Evolutionary conservation across 2,329 filamentous ascomycete genomes (phyloP).

Genomic region (Xylaria arbuscula): DNA sequence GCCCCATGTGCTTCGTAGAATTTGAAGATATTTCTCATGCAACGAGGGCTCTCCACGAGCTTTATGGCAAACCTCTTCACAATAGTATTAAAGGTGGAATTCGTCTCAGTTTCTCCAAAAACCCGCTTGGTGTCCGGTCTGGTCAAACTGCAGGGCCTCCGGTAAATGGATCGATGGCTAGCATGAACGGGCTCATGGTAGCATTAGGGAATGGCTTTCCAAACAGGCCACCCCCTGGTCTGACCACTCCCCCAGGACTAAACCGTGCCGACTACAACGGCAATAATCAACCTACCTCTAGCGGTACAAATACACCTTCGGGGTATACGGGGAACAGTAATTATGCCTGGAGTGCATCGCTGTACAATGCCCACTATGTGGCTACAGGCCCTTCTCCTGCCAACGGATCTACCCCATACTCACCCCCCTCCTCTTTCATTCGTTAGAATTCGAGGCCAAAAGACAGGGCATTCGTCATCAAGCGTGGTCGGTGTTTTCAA

Average conservation of each 20-base stretch:
- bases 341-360: conserved; percentile 44
- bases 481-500: conserved; percentile 18
- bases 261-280: conserved; percentile 45
- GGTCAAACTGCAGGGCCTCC: conserved; percentile 68
- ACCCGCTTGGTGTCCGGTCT: conserved; percentile 90
- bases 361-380: conserved; percentile 43
- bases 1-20: conserved; percentile 98
- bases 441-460: conserved; percentile 30
- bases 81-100: conserved; percentile 97
- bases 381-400: conserved; percentile 43
- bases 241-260: conserved; percentile 79
- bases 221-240: conserved; percentile 83
- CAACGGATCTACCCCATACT: conserved; percentile 43
- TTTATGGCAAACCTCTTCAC: conserved; percentile 87
- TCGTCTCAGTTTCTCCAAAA: conserved; percentile 95
- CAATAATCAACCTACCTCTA: conserved; percentile 38
- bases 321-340: conserved; percentile 40
- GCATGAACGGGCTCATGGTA: conserved; percentile 68
- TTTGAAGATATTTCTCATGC: conserved; percentile 94
- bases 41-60: conserved; percentile 87
- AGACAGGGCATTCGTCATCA: conserved; percentile 6
- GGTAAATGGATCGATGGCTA: conserved; percentile 57
- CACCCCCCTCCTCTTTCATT: conserved; percentile 41
- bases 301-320: conserved; percentile 41
- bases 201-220: conserved; percentile 69